Evolutionary conservation across 2,329 filamentous ascomycete genomes (phyloP).

Genomic region (Tolypocladium paradoxum): DNA sequence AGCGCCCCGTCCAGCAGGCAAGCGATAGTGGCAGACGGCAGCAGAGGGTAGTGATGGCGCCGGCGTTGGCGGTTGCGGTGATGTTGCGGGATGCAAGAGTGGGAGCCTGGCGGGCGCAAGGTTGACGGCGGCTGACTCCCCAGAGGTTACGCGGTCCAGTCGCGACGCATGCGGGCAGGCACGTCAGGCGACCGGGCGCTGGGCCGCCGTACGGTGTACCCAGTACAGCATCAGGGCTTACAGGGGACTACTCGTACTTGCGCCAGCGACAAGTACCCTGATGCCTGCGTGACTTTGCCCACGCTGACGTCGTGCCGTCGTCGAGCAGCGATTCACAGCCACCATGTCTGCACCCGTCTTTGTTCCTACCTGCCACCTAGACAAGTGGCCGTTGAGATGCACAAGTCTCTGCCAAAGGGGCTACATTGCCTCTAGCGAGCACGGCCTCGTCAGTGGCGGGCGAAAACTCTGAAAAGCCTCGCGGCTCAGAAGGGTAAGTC

Average conservation of each 20-base stretch:
- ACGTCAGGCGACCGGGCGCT: not conserved
- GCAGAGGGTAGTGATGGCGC: not conserved
- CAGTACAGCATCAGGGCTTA: too few relatives aligned
- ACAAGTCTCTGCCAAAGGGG: too few relatives aligned
- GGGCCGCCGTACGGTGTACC: not conserved
- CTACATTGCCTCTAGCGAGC: not conserved
- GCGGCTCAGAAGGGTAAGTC: not conserved
- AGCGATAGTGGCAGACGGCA: not conserved
- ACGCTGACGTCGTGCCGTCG: not conserved
- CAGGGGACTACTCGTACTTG: too few relatives aligned
- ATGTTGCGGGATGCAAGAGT: not conserved
- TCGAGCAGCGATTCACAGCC: not conserved
- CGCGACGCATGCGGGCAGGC: conserved; percentile 14
- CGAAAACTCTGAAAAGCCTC: not conserved
- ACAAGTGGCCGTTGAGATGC: not conserved
- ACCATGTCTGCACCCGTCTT: not conserved
- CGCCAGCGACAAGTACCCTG: not conserved
- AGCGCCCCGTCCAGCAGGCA: not conserved
- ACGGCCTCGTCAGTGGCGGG: not conserved
- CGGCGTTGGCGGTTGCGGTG: not conserved
- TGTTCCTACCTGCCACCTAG: not conserved
- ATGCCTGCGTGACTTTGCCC: not conserved
- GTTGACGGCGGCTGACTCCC: conserved; percentile 4
- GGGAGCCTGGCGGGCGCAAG: not conserved
- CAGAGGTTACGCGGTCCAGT: conserved; percentile 19